These are phyloP conservation scores for Basipetospora chlamydospora DNA, from an alignment of 2,329 filamentous ascomycete species.

Conservation along the genomic window DNA sequence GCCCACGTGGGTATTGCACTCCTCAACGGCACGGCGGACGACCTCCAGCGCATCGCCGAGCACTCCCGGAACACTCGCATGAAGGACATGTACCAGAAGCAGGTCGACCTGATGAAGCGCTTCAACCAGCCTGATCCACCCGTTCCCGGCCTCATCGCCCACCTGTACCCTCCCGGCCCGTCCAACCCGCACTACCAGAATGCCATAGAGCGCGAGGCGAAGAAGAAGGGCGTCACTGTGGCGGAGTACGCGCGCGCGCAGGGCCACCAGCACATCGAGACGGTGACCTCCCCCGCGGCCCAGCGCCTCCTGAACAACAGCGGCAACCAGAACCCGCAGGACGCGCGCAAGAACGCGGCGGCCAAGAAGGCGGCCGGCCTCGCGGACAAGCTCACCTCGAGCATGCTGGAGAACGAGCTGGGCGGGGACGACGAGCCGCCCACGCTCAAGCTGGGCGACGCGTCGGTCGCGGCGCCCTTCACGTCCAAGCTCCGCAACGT, in stretches of 20 bases:
- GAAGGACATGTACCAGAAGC: constrained; percentile 98
- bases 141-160: constrained; percentile 80
- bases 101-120: constrained; percentile 75
- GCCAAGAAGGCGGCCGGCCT: constrained; percentile 61
- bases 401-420: constrained; percentile 82
- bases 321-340: constrained; percentile 28
- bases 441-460: constrained; percentile 91
- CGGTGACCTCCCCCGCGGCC: constrained; percentile 52
- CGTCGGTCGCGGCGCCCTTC: constrained; percentile 92
- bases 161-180: constrained; percentile 83
- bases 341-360: constrained; percentile 48
- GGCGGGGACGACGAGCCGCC: constrained; percentile 85
- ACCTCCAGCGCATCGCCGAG: constrained; percentile 81
- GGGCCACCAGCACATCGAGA: constrained; percentile 42
- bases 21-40: constrained; percentile 84
- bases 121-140: constrained; percentile 93
- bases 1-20: constrained; percentile 94
- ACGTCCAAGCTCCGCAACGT: constrained; percentile 97
- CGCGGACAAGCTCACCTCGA: constrained; percentile 72
- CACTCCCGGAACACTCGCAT: constrained; percentile 91
- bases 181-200: constrained; percentile 89
- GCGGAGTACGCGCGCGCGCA: constrained; percentile 40
- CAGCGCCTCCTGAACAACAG: constrained; percentile 38
- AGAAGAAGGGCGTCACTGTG: constrained; percentile 56
- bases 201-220: constrained; percentile 74